A percentile compares a stretch with the other conserved stretches of the same genome.
These are phyloP conservation scores for Styphnolobium japonicum DNA, from an alignment of 306 rosid species.

Conservation along the genomic window DNA sequence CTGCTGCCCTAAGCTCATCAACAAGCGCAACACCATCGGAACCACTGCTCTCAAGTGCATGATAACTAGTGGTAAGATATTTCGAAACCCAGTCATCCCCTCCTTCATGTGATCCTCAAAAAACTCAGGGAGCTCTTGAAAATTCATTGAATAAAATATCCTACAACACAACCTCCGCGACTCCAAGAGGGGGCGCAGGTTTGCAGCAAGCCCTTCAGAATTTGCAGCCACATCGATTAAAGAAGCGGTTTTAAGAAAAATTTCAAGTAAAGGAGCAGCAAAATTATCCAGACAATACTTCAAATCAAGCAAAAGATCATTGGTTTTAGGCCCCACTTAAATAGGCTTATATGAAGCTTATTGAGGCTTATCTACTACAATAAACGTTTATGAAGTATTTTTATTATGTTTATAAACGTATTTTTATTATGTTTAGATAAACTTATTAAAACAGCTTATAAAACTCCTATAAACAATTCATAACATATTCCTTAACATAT, in stretches of 20 bases:
- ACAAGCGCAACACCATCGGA: slow-evolving; percentile 66
- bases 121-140: slow-evolving; percentile 91
- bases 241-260: slow-evolving; percentile 66
- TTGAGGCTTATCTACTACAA: too few relatives aligned
- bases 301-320: slow-evolving; percentile 78
- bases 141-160: slow-evolving; percentile 73
- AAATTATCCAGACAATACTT: slow-evolving; percentile 87
- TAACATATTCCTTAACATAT: too few relatives aligned
- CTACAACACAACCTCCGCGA: slow-evolving; percentile 87
- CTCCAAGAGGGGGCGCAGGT: slow-evolving; percentile 58
- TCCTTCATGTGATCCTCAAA: slow-evolving; percentile 97
- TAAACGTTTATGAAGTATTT: too few relatives aligned
- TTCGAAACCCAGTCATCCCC: slow-evolving; percentile 85
- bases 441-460: too few relatives aligned
- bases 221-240: slow-evolving; percentile 53
- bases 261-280: slow-evolving; percentile 66
- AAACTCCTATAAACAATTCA: too few relatives aligned
- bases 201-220: neutral
- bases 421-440: too few relatives aligned
- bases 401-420: too few relatives aligned
- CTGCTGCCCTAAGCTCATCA: slow-evolving; percentile 76
- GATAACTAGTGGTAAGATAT: slow-evolving; percentile 61
- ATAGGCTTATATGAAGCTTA: too few relatives aligned
- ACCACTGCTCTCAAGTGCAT: slow-evolving; percentile 64
- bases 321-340: too few relatives aligned